These are phyloP conservation scores for Meira miltonrushii DNA, from an alignment of 1,284 basidiomycete genomes.

Conservation along the genomic window DNA sequence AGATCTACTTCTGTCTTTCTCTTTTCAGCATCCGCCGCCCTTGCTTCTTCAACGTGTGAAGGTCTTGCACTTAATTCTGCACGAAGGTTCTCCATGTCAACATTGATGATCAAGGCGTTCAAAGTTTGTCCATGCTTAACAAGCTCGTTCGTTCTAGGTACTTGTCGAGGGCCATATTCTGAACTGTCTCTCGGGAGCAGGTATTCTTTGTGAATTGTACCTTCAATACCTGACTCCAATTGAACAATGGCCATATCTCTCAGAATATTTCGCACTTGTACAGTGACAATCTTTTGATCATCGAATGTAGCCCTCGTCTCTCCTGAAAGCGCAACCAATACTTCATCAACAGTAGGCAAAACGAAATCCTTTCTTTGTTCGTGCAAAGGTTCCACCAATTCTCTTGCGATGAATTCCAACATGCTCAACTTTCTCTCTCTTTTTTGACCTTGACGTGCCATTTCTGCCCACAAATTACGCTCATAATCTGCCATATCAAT, in stretches of 20 bases:
- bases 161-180: constrained; percentile 1
- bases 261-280: constrained; percentile 63
- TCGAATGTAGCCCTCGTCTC: constrained; percentile 71
- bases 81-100: constrained; percentile 64
- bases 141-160: constrained; percentile 22
- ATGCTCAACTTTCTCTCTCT: constrained; percentile 68
- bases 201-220: constrained; percentile 44
- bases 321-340: constrained; percentile 90
- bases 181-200: constrained; percentile 26
- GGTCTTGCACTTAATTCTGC: constrained; percentile 74
- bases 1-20: constrained; percentile 60
- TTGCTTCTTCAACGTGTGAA: constrained; percentile 60
- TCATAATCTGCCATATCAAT: constrained; percentile 93
- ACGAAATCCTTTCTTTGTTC: constrained; percentile 71
- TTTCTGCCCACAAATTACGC: constrained; percentile 12
- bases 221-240: constrained; percentile 77
- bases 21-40: constrained; percentile 57
- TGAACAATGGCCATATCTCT: constrained; percentile 61
- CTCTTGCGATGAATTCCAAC: constrained; percentile 78
- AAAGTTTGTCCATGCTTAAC: constrained; percentile 65
- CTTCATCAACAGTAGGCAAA: constrained; percentile 69
- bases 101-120: constrained; percentile 71
- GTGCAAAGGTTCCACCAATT: constrained; percentile 77
- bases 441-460: constrained; percentile 18
- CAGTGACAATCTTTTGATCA: constrained; percentile 77